Evolutionary conservation across 768 basidiomycete species (phyloP).

Genomic region (Mycena capillaripes): DNA sequence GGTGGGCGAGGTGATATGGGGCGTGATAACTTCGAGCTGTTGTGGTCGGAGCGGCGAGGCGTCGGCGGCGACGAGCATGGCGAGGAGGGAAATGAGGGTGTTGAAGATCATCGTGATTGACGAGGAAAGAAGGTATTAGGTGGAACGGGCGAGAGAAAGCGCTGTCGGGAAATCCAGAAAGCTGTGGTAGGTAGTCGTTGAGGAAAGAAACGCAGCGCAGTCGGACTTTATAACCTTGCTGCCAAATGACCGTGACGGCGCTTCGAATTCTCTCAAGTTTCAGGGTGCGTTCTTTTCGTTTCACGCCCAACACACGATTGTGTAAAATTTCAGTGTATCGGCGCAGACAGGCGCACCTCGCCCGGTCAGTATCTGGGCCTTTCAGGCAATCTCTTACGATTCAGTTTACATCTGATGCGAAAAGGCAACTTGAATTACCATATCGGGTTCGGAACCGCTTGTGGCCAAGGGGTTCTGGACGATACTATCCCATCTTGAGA

Average conservation of each 20-base stretch:
- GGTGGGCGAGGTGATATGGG: constrained; percentile 54
- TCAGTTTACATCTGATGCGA: background rate
- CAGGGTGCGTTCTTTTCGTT: constrained; percentile 26
- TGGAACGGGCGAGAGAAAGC: constrained; percentile 20
- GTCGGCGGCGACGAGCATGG: constrained; percentile 42
- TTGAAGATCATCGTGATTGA: constrained; percentile 35
- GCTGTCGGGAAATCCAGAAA: constrained; percentile 23
- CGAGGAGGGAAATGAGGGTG: constrained; percentile 42
- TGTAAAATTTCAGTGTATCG: constrained; percentile 14
- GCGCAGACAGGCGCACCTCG: background rate
- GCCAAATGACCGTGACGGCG: background rate
- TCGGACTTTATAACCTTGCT: constrained; percentile 24
- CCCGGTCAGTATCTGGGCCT: background rate
- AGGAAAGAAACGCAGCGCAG: constrained; percentile 3
- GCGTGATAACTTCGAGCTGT: constrained; percentile 50
- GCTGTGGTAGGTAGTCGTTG: constrained; percentile 21
- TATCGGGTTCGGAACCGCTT: constrained; percentile 1
- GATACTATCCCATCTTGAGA: background rate
- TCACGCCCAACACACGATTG: constrained; percentile 17
- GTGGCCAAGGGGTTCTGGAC: background rate
- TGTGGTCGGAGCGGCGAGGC: constrained; percentile 37
- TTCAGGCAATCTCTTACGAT: constrained; percentile 4
- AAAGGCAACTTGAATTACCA: constrained; percentile 25
- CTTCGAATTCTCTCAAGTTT: constrained; percentile 32
- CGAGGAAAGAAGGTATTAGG: constrained; percentile 17